phyloP scores from a whole-genome alignment of 495 filamentous ascomycete species.

The Penicillium cinerascens region DNA sequence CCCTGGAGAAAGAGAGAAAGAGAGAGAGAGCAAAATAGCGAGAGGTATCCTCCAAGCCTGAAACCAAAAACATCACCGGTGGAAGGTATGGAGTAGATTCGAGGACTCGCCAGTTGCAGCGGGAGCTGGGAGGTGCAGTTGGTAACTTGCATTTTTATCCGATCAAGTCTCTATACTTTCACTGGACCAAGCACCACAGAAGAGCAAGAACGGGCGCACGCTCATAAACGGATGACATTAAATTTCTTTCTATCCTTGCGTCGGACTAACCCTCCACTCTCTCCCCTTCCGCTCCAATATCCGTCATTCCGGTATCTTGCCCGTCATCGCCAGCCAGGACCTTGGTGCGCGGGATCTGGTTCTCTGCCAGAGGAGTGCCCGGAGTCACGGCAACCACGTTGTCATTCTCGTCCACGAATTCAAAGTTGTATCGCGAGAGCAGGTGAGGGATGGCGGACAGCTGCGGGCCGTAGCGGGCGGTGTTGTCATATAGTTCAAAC shows the following conservation, averaged over 20 bases:
- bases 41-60: too few relatives aligned
- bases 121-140: too few relatives aligned
- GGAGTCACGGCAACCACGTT: constrained; percentile 85
- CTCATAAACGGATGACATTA: neutral
- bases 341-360: constrained; percentile 58
- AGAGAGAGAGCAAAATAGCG: too few relatives aligned
- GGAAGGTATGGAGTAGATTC: too few relatives aligned
- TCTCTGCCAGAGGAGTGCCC: constrained; percentile 46
- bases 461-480: constrained; percentile 88
- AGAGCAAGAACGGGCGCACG: neutral
- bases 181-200: neutral
- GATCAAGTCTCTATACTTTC: neutral
- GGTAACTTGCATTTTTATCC: too few relatives aligned
- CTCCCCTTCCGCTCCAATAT: constrained; percentile 19
- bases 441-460: constrained; percentile 93
- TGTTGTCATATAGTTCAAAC: constrained; percentile 98
- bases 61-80: too few relatives aligned
- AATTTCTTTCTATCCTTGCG: neutral
- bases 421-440: constrained; percentile 91
- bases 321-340: constrained; percentile 65
- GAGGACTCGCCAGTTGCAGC: too few relatives aligned
- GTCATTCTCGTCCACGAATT: constrained; percentile 94
- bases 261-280: neutral
- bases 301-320: constrained; percentile 44
- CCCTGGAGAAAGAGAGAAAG: too few relatives aligned